Percentiles rank a stretch among this genome's conserved stretches.
phyloP scores from a whole-genome alignment of 169 alveolate species.

The Babesia ovis region DNA sequence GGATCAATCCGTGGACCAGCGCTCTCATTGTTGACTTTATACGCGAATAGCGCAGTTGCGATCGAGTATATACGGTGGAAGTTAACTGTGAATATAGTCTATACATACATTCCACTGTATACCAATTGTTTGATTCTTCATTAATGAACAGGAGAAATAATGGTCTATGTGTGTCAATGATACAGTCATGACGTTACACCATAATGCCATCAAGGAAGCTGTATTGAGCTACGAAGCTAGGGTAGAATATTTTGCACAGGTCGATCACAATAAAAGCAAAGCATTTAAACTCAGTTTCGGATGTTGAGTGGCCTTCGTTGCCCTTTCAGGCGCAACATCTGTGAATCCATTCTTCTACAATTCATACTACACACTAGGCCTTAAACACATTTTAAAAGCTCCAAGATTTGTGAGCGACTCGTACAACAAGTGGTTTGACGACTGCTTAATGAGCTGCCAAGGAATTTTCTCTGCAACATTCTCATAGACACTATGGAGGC shows the following conservation, averaged over 20 bases:
- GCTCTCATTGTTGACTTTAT: background rate
- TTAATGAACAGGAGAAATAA: background rate
- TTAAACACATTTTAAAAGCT: too few relatives aligned
- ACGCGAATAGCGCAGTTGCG: background rate
- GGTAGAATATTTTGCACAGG: background rate
- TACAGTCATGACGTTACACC: background rate
- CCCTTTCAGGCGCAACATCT: too few relatives aligned
- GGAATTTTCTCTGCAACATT: slow-evolving; percentile 13
- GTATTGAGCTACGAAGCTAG: background rate
- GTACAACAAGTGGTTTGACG: too few relatives aligned
- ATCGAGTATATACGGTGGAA: background rate
- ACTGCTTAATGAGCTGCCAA: too few relatives aligned
- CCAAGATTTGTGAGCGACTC: too few relatives aligned
- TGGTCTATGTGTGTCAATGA: background rate
- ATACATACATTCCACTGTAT: too few relatives aligned
- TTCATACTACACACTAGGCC: too few relatives aligned
- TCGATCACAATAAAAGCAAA: too few relatives aligned
- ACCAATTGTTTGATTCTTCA: background rate
- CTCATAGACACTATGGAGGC: slow-evolving; percentile 19
- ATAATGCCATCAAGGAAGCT: background rate
- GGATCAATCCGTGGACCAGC: background rate
- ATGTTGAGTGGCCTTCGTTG: too few relatives aligned
- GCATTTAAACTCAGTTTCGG: too few relatives aligned
- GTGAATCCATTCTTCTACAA: too few relatives aligned
- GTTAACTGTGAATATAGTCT: too few relatives aligned